These are phyloP conservation scores for Aspergillus fumigatus DNA, from an alignment of 2,329 filamentous ascomycete genomes.

Conservation along the genomic window DNA sequence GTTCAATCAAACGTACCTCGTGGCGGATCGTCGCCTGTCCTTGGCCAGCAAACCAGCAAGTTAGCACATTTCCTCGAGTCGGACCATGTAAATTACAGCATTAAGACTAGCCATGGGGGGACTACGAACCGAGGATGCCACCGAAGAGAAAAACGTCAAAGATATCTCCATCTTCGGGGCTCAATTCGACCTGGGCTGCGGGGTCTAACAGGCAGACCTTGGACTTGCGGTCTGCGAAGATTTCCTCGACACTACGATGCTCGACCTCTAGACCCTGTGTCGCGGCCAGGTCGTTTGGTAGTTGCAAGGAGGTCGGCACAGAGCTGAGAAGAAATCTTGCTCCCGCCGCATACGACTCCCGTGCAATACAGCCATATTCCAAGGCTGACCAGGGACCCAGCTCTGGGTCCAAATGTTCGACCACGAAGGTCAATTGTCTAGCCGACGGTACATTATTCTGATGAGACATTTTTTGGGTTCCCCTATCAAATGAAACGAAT, in stretches of 20 bases:
- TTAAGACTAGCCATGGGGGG: background rate
- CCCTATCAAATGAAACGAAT: background rate
- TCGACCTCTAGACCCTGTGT: conserved; percentile 65
- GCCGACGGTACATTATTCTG: conserved; percentile 14
- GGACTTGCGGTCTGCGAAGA: conserved; percentile 68
- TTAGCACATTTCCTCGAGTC: conserved; percentile 4
- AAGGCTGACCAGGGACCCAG: conserved; percentile 90
- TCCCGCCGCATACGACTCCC: conserved; percentile 65
- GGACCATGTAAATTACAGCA: background rate
- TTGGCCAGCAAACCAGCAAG: background rate
- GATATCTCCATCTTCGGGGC: conserved; percentile 71
- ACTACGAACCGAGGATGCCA: conserved; percentile 76
- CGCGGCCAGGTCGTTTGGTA: conserved; percentile 57
- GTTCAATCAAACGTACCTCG: conserved; percentile 58
- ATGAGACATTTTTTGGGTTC: conserved; percentile 3
- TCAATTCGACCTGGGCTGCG: conserved; percentile 72
- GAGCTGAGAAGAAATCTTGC: conserved; percentile 78
- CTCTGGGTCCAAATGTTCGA: conserved; percentile 94
- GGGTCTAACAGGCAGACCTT: conserved; percentile 88
- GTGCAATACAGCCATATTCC: conserved; percentile 84
- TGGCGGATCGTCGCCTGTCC: conserved; percentile 81
- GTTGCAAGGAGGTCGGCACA: conserved; percentile 61
- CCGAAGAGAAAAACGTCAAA: conserved; percentile 96
- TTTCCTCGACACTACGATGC: conserved; percentile 71
- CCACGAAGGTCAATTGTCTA: conserved; percentile 71